phyloP scores from a whole-genome alignment of 2,329 filamentous ascomycete species.

The Fusarium goolgardi region DNA sequence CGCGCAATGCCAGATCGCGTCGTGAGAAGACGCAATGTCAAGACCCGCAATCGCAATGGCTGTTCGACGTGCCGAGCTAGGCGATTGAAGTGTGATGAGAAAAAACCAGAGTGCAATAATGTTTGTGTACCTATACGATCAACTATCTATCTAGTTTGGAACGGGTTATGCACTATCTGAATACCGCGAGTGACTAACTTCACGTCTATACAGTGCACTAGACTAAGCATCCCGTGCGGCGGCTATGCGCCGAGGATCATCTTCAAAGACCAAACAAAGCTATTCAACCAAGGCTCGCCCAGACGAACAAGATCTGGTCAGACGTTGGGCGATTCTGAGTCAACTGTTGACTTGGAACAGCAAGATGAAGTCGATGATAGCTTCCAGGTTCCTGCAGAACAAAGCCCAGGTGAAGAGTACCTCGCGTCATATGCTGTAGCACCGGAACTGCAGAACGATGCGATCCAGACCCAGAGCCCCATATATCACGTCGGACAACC shows the following conservation, averaged over 20 bases:
- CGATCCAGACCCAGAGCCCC: not conserved
- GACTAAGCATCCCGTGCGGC: constrained; percentile 24
- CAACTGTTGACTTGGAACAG: rapidly evolving
- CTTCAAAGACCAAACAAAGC: constrained; percentile 34
- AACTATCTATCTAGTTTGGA: not conserved
- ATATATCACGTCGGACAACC: not conserved
- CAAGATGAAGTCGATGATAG: not conserved
- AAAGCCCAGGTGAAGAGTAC: not conserved
- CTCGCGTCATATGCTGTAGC: not conserved
- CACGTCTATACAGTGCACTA: constrained; percentile 1
- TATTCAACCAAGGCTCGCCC: constrained; percentile 2
- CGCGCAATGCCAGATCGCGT: constrained; percentile 14
- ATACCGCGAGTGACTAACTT: not conserved
- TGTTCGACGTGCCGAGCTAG: constrained; percentile 30
- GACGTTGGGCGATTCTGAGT: not conserved
- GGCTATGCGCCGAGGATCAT: constrained; percentile 27
- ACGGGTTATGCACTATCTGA: too few relatives aligned
- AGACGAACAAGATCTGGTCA: constrained; percentile 11
- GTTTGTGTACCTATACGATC: not conserved
- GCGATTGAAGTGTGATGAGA: constrained; percentile 27
- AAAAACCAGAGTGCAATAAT: constrained; percentile 28
- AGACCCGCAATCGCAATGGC: constrained; percentile 27
- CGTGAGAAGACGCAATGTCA: constrained; percentile 16
- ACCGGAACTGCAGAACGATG: not conserved
- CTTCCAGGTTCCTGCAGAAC: not conserved